These are phyloP conservation scores for Cladosporium colombiae DNA, from an alignment of 2,329 filamentous ascomycete genomes.

Conservation along the genomic window DNA sequence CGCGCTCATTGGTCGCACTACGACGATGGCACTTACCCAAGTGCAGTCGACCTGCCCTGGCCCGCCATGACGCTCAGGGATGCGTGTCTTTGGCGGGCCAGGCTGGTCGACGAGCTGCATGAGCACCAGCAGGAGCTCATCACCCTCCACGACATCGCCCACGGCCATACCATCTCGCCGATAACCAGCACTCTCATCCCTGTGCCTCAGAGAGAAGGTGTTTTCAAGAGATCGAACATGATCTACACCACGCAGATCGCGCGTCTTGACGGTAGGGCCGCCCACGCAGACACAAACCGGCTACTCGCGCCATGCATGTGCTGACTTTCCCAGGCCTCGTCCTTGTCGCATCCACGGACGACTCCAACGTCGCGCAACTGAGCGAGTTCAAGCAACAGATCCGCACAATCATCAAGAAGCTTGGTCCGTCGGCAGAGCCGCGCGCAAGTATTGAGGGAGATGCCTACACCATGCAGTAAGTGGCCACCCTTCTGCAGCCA, in stretches of 20 bases:
- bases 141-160: conserved; percentile 4
- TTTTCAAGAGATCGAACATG: conserved; percentile 25
- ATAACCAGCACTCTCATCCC: neutral
- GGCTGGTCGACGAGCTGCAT: neutral
- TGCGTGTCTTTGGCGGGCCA: neutral
- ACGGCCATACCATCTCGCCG: neutral
- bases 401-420: conserved; percentile 83
- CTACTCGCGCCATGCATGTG: neutral
- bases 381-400: conserved; percentile 86
- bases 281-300: conserved; percentile 49
- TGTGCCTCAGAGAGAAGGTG: neutral
- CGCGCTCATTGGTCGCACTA: neutral
- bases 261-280: conserved; percentile 70
- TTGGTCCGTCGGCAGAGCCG: conserved; percentile 84
- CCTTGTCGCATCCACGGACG: conserved; percentile 91
- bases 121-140: neutral
- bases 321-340: conserved; percentile 62
- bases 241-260: conserved; percentile 79
- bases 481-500: neutral
- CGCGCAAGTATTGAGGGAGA: conserved; percentile 91
- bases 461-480: conserved; percentile 81
- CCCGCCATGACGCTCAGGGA: conserved; percentile 1
- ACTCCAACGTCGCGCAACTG: conserved; percentile 76
- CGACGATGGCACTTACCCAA: conserved; percentile 10
- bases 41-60: conserved; percentile 2